Conservation (phyloP, 345 rosid species). For the Syzygium jambos region DNA sequence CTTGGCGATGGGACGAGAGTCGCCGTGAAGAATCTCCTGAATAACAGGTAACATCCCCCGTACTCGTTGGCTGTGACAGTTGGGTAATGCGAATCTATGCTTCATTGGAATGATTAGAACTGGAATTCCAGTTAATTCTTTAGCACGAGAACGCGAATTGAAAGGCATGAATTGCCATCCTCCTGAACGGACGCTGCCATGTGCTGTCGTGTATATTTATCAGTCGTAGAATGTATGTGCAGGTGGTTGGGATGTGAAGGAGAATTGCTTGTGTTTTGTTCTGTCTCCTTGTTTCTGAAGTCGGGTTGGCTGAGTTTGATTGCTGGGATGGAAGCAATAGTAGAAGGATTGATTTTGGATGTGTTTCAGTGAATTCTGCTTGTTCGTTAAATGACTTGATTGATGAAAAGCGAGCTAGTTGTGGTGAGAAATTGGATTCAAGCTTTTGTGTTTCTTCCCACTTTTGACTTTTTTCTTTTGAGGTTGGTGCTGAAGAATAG, state of each 20-base stretch:
- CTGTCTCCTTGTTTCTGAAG: neutral
- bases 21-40: slow-evolving; percentile 87
- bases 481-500: neutral
- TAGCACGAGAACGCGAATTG: neutral
- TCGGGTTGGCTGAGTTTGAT: neutral
- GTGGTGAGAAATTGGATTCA: neutral
- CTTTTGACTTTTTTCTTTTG: neutral
- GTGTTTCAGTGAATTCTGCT: neutral
- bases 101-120: neutral
- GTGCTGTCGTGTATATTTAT: neutral
- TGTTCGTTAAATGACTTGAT: neutral
- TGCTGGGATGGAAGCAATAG: neutral
- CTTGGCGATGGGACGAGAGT: slow-evolving; percentile 69
- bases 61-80: neutral
- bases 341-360: neutral
- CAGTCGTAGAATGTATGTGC: neutral
- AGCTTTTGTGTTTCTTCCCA: neutral
- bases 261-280: neutral
- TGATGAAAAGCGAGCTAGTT: neutral
- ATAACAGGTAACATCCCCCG: slow-evolving; percentile 50
- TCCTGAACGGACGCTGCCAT: neutral
- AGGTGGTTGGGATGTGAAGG: neutral
- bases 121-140: neutral
- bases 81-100: neutral
- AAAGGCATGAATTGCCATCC: neutral